Conservation (phyloP, 2,329 filamentous ascomycete genomes). For the Botrytis pseudocinerea region DNA sequence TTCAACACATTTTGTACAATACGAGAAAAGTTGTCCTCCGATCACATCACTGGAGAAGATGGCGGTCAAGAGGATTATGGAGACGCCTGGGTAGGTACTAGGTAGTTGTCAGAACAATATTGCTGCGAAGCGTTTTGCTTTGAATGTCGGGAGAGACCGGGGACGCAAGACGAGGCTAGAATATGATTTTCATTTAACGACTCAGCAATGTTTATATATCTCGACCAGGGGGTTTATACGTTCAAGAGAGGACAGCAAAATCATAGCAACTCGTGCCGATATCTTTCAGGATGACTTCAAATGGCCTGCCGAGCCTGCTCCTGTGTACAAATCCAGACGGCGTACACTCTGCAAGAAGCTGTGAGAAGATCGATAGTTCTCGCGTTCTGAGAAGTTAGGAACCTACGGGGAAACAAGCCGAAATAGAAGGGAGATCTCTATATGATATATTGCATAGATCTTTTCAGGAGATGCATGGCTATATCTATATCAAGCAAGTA, state of each 20-base stretch:
- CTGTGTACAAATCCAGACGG: background rate
- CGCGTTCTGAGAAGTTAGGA: background rate
- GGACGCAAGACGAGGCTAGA: slow-evolving; percentile 14
- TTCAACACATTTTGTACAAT: background rate
- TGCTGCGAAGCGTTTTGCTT: background rate
- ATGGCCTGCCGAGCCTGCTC: background rate
- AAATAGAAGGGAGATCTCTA: background rate
- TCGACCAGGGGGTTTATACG: background rate
- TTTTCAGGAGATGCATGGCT: too few relatives aligned
- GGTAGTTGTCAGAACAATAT: background rate
- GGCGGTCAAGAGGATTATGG: slow-evolving; percentile 3
- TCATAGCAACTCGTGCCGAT: background rate
- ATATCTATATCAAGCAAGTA: background rate
- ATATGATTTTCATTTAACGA: background rate
- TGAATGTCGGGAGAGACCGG: slow-evolving; percentile 18
- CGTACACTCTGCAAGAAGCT: background rate
- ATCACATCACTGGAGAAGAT: background rate
- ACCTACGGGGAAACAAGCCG: background rate
- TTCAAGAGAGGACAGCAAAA: background rate
- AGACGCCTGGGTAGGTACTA: background rate
- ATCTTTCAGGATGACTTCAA: background rate
- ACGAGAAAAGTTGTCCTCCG: slow-evolving; percentile 3
- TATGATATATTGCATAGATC: background rate
- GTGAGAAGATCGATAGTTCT: background rate
- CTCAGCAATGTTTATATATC: background rate